Evolutionary conservation across 495 filamentous ascomycete species (phyloP), one percentile per base, ranked within the genome.

Genomic region (Podospora fimiseda): DNA sequence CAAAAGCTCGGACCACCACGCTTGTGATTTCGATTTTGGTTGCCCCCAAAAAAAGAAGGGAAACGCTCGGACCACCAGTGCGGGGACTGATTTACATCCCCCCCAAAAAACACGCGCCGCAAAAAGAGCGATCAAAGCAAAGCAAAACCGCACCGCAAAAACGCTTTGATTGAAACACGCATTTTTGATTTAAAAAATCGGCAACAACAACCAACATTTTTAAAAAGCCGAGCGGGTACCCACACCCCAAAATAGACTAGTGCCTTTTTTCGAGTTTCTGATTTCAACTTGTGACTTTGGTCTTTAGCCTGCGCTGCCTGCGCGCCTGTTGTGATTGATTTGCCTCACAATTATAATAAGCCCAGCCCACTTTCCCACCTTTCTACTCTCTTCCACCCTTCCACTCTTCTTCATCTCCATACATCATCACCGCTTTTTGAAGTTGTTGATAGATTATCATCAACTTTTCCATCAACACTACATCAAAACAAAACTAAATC

Each of bases 201-300:
- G 53, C 18, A 16, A 23, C n/a, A 16, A 49, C 48, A 42, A 39
- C 9, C 23, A 18, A 14, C 9, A 15, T 50, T 54, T 51, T 56
- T 36, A 16, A 27, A 47, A 54, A 57, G 55, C 33, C 18, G 6
- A 33, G 6, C 27, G 27, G 21, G 39, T 19, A 16, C 39, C 38
- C 39, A 50, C 52, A 43, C 37, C 60, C 63, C 20, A 60, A 63
- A 59, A 23, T 16, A 53, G 63, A 63, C 50, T 66, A 66, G 63
- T 63, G 62, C 51, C 46, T 27, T 50, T 36, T n/a, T 41, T 40
- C 57, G 55, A 51, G 44, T 19, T 33, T n/a, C 41, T 60, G 58
- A 60, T 61, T 21, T 43, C 9, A 43, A 37, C 11, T 36, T 27
- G 36, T 43, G 7, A 36, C 51, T 16, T 42, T 15, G 15, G 5